Percentiles rank a stretch among this genome's conserved stretches.
These are phyloP conservation scores for Calcarisporium arbuscula DNA, from an alignment of 2,329 filamentous ascomycete genomes.

Conservation along the genomic window DNA sequence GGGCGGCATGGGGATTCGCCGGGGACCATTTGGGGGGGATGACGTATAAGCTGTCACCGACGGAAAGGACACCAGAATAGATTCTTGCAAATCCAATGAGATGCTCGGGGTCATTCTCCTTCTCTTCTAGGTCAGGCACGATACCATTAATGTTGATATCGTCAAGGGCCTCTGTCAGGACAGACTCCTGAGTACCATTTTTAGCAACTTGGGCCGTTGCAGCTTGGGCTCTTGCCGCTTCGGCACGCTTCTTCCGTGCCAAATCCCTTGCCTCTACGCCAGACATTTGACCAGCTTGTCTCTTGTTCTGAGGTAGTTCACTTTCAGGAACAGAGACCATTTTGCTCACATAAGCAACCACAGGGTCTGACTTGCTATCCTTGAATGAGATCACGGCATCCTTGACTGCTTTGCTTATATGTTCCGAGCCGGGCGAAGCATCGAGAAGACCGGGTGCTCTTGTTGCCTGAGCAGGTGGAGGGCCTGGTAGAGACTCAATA, in stretches of 20 bases:
- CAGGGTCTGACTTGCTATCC: slow-evolving; percentile 61
- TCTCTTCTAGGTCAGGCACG: slow-evolving; percentile 41
- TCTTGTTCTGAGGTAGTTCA: slow-evolving; percentile 82
- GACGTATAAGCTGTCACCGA: slow-evolving; percentile 88
- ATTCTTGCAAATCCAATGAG: slow-evolving; percentile 91
- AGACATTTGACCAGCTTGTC: slow-evolving; percentile 64
- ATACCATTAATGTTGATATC: slow-evolving; percentile 52
- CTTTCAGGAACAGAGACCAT: slow-evolving; percentile 95
- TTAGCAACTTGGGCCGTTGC: slow-evolving; percentile 43
- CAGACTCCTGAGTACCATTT: too few species aligned
- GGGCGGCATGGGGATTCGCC: slow-evolving; percentile 62
- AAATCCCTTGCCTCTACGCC: slow-evolving; percentile 87
- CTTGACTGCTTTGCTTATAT: slow-evolving; percentile 62
- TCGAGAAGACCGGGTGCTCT: slow-evolving; percentile 75
- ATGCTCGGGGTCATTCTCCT: slow-evolving; percentile 70
- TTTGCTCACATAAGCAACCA: slow-evolving; percentile 95
- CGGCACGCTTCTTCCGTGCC: slow-evolving; percentile 80
- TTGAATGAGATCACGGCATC: slow-evolving; percentile 82
- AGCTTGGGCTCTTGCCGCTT: slow-evolving; percentile 74
- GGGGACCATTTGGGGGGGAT: slow-evolving; percentile 91
- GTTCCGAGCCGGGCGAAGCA: slow-evolving; percentile 67
- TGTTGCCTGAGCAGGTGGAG: slow-evolving; percentile 69
- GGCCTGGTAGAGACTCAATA: slow-evolving; percentile 85
- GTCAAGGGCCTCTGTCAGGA: slow-evolving; percentile 56
- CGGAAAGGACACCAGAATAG: slow-evolving; percentile 82